A percentile compares a stretch with the other conserved stretches of the same genome.
Conservation (phyloP, 2,329 filamentous ascomycete genomes). For the Aspergillus novoparasiticus region DNA sequence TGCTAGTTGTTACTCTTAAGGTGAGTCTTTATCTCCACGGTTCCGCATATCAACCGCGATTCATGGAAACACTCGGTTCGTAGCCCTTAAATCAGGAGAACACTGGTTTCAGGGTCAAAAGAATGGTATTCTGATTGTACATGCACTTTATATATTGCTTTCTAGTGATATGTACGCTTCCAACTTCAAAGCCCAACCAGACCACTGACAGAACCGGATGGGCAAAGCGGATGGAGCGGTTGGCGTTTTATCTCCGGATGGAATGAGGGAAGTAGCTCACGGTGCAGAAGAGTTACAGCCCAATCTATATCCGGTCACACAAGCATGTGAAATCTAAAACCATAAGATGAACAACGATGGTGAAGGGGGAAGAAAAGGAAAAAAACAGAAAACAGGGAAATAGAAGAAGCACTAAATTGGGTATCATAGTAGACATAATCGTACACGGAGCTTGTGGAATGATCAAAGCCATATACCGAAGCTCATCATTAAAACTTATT, state of each 20-base stretch:
- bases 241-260: constrained; percentile 25
- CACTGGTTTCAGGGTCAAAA: not conserved
- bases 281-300: constrained; percentile 22
- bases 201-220: constrained; percentile 12
- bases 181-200: constrained; percentile 20
- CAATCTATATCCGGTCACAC: constrained; percentile 25
- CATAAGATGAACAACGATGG: not conserved
- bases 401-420: constrained; percentile 5
- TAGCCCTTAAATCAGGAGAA: not conserved
- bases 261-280: constrained; percentile 28
- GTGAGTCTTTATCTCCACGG: not conserved
- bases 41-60: not conserved
- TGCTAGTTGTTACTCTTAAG: not conserved
- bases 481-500: constrained; percentile 29
- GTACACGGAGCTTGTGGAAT: not conserved
- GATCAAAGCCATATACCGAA: not conserved
- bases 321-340: not conserved
- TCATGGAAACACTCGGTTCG: not conserved
- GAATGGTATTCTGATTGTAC: not conserved
- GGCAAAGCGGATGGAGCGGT: constrained; percentile 24
- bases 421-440: constrained; percentile 14
- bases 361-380: not conserved
- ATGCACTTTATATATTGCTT: not conserved
- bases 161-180: constrained; percentile 18
- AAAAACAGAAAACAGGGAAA: not conserved